Base-by-base conservation (phyloP, 495 filamentous ascomycete genomes). In the Umbilicaria muhlenbergii region DNA sequence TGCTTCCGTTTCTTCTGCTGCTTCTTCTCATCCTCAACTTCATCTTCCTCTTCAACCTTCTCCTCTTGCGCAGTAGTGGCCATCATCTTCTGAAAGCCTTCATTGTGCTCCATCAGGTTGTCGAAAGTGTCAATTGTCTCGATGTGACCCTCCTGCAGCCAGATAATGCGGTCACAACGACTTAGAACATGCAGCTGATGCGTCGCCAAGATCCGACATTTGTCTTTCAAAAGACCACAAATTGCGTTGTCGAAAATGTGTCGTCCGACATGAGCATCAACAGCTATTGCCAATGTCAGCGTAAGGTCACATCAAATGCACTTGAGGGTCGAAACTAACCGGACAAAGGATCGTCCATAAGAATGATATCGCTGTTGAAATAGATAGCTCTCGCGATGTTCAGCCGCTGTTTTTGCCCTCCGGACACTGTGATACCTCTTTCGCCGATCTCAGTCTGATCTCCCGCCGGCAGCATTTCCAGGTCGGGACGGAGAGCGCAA, bases 191-290 rank as follows among this genome's bases (percentile, higher is more conserved):
- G 87, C 5, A 94, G 73, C 56, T 95, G 91, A 60, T 98, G 91
- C 0, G 91, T 98, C 4, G 89, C 91, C 32, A 98, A 69, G 31
- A 96, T 81, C 28, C 91, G 68, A 56, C 84, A 88, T 50, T 94
- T 92, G 60, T 89, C 74, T 51, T 83, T 83, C 39, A 98, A 67
- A 19, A 95, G 67, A 21, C 89, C 91, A 38, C 86, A 78, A 38
- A 98, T 95, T 32, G 86, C 91, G 45, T 93, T 78, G 54, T 95
- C 87, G 66, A 98, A 94, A 56, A 98, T 91, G 57, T 94, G 89
- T 13, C 83, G 78, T 11, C 89, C 91, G 41, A 89, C 84, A 49
- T 89, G 83, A 7, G 84, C 83, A 58, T 91, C 84, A 4, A 91
- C 83, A 8, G 84, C 84, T 10, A 28, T 28, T 28, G 6, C 24